These are phyloP conservation scores for Basipetospora chlamydospora DNA, from an alignment of 2,329 filamentous ascomycete genomes.

Conservation along the genomic window DNA sequence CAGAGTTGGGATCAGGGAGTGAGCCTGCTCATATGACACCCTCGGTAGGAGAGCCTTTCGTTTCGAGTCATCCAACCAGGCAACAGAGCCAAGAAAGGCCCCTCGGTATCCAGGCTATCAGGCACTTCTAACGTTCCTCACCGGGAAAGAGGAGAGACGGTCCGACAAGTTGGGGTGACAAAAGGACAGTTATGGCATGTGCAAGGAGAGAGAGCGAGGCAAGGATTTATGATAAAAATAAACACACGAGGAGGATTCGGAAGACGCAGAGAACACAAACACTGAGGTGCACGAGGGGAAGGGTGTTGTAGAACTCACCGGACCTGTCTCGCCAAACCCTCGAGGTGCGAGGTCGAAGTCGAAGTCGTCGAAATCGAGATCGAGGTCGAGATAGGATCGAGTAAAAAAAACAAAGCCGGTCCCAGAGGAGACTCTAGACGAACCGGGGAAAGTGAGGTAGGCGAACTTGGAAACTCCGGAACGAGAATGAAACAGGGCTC, in stretches of 20 bases:
- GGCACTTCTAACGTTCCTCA: constrained; percentile 1
- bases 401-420: no score
- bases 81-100: constrained; percentile 1
- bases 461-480: background rate
- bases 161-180: no score
- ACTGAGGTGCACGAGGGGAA: constrained; percentile 1
- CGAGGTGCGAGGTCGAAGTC: constrained; percentile 1
- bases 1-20: background rate
- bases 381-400: no score
- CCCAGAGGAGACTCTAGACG: constrained; percentile 1
- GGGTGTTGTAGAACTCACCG: constrained; percentile 4
- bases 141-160: background rate
- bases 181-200: background rate
- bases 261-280: background rate
- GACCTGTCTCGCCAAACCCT: background rate
- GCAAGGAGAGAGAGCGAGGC: constrained; percentile 1
- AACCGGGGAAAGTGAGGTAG: background rate
- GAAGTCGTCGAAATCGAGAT: background rate
- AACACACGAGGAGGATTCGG: constrained; percentile 1
- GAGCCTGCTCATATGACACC: background rate
- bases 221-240: background rate
- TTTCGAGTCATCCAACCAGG: constrained; percentile 3
- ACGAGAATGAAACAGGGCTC: background rate
- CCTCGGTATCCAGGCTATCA: background rate
- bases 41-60: background rate